A percentile compares a stretch with the other conserved stretches of the same genome.
Evolutionary conservation across 2,329 filamentous ascomycete genomes (phyloP).

Genomic region (Stemphylium lycopersici): DNA sequence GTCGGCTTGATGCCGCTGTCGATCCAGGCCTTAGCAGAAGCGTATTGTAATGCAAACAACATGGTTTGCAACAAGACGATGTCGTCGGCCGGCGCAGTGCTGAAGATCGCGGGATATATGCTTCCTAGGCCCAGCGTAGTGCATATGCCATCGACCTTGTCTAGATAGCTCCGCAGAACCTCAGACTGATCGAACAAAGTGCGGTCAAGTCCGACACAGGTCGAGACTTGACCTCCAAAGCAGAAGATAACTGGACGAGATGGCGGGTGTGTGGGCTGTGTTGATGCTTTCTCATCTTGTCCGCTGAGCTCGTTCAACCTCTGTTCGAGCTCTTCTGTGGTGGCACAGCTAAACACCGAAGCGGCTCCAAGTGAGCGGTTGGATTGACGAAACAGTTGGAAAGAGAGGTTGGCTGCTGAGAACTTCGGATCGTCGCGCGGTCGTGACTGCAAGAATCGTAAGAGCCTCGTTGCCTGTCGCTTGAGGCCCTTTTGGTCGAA

Average conservation of each 20-base stretch:
- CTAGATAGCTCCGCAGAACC: too few species aligned
- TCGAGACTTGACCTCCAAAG: constrained; percentile 29
- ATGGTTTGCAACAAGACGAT: background rate
- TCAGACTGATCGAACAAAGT: constrained; percentile 20
- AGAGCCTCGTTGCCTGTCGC: background rate
- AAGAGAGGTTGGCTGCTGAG: constrained; percentile 13
- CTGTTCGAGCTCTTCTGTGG: background rate
- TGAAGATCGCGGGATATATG: background rate
- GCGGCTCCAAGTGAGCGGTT: constrained; percentile 13
- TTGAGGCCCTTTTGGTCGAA: background rate
- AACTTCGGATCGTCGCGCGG: too few species aligned
- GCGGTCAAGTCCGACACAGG: constrained; percentile 11
- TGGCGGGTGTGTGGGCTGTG: background rate
- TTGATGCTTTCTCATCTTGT: constrained; percentile 3
- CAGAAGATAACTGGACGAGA: constrained; percentile 20
- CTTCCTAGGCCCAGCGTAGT: too few species aligned
- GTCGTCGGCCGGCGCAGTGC: background rate
- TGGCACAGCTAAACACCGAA: background rate
- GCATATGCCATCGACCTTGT: too few species aligned
- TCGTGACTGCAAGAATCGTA: background rate
- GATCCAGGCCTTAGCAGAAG: background rate
- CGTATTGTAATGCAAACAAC: background rate
- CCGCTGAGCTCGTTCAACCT: background rate
- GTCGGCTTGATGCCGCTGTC: background rate
- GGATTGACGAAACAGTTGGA: constrained; percentile 14